Conservation (phyloP, 1,284 basidiomycete genomes). For the Coniferiporia weirii region DNA sequence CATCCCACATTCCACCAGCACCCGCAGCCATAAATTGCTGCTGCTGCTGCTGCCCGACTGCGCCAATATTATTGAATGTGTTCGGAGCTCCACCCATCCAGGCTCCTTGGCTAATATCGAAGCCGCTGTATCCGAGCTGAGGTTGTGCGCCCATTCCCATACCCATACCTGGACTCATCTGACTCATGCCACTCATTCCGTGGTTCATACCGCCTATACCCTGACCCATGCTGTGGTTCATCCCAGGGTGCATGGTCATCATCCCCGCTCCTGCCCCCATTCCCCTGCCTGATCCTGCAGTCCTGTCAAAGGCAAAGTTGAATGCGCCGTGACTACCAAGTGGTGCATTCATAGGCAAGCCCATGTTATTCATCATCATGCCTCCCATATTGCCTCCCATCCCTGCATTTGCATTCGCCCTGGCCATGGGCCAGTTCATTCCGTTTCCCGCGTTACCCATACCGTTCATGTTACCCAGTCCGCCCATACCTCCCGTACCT, state of each 20-base stretch:
- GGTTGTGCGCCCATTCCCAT: conserved; percentile 5
- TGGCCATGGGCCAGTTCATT: conserved; percentile 25
- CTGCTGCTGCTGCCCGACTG: conserved; percentile 2
- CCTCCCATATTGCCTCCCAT: conserved; percentile 11
- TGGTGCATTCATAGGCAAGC: conserved; percentile 1
- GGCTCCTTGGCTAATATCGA: conserved; percentile 1
- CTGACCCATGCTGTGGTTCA: conserved; percentile 2
- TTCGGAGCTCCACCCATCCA: neutral
- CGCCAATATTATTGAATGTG: neutral
- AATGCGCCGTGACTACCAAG: neutral
- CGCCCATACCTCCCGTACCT: conserved; percentile 27
- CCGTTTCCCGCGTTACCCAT: conserved; percentile 28
- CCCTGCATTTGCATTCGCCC: conserved; percentile 19
- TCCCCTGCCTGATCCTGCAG: neutral
- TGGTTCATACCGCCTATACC: conserved; percentile 1
- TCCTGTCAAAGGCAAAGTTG: conserved; percentile 3
- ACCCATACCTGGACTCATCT: conserved; percentile 3
- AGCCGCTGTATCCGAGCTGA: conserved; percentile 2
- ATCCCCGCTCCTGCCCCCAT: neutral
- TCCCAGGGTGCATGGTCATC: conserved; percentile 2
- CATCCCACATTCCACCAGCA: conserved; percentile 10
- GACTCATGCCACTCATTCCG: conserved; percentile 1
- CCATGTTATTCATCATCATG: conserved; percentile 10
- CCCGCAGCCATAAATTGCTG: conserved; percentile 4
- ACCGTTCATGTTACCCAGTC: conserved; percentile 28